phyloP scores from a whole-genome alignment of 345 rosid species.

The Aquilaria malaccensis region DNA sequence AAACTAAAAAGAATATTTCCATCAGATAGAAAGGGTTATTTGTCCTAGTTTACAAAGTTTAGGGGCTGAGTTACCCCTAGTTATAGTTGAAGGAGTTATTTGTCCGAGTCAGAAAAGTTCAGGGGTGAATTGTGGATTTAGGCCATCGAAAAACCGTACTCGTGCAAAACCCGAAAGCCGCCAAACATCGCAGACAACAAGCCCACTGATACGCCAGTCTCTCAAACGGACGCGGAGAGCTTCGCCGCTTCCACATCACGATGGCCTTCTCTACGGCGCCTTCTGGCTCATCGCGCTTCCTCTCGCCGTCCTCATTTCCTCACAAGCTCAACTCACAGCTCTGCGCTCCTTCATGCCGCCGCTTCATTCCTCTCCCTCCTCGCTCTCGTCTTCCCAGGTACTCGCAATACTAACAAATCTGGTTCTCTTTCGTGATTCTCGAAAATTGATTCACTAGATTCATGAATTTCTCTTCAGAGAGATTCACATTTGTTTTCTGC shows the following conservation, averaged over 20 bases:
- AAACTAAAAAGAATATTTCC: too few species aligned
- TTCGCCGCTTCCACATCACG: neutral
- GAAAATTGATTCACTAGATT: neutral
- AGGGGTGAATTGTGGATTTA: too few species aligned
- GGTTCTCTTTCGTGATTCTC: neutral
- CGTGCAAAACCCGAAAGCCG: neutral
- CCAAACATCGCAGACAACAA: neutral
- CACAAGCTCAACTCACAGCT: conserved; percentile 9
- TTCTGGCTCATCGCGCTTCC: conserved; percentile 12
- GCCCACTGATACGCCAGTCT: neutral
- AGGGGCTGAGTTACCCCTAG: too few species aligned
- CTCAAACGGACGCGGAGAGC: neutral
- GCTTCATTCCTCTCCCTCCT: conserved; percentile 8
- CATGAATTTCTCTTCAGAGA: too few species aligned
- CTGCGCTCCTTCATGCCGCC: conserved; percentile 12
- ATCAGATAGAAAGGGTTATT: too few species aligned
- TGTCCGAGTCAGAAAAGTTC: too few species aligned
- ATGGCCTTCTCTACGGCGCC: conserved; percentile 33
- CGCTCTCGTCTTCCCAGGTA: conserved; percentile 23
- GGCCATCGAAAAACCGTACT: too few species aligned
- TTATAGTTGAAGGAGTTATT: too few species aligned
- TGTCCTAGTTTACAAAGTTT: too few species aligned
- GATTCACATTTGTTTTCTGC: neutral
- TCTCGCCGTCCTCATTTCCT: conserved; percentile 12
- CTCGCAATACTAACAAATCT: neutral